phyloP scores from a whole-genome alignment of 2,329 filamentous ascomycete genomes.

The Diaporthe citriasiana region DNA sequence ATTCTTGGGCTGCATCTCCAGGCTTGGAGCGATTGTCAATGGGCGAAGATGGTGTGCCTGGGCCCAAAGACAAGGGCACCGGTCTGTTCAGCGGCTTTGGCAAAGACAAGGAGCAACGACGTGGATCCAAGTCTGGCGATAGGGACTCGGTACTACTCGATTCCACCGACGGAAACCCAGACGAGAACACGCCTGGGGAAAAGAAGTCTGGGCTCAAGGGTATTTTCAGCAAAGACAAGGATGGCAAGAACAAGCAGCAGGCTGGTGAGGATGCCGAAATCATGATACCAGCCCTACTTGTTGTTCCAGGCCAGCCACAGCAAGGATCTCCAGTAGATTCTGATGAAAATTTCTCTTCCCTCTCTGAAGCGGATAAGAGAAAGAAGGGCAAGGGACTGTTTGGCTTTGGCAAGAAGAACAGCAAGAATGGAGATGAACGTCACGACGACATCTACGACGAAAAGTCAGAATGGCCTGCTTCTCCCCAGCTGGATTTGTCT shows the following conservation, averaged over 20 bases:
- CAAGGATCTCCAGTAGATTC: conserved; percentile 10
- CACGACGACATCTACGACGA: neutral
- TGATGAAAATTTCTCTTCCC: neutral
- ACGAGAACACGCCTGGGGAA: neutral
- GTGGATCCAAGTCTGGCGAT: neutral
- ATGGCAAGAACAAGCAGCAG: neutral
- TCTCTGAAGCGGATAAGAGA: neutral
- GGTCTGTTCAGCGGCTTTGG: neutral
- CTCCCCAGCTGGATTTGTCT: neutral
- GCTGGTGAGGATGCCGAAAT: neutral
- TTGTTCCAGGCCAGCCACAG: neutral
- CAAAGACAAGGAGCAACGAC: conserved; percentile 11
- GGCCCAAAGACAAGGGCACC: neutral
- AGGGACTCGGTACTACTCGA: conserved; percentile 1
- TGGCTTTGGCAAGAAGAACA: neutral
- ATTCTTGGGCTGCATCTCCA: neutral
- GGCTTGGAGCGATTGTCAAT: neutral
- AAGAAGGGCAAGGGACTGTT: conserved; percentile 22
- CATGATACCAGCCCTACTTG: conserved; percentile 13
- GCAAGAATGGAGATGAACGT: neutral
- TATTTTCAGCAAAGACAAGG: conserved; percentile 22
- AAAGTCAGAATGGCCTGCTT: neutral
- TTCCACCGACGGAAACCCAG: neutral
- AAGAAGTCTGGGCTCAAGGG: conserved; percentile 1
- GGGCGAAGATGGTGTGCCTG: neutral